These are phyloP conservation scores for Paraurostyla sp. DNA, from an alignment of 73 alveolate species.

Conservation along the genomic window DNA sequence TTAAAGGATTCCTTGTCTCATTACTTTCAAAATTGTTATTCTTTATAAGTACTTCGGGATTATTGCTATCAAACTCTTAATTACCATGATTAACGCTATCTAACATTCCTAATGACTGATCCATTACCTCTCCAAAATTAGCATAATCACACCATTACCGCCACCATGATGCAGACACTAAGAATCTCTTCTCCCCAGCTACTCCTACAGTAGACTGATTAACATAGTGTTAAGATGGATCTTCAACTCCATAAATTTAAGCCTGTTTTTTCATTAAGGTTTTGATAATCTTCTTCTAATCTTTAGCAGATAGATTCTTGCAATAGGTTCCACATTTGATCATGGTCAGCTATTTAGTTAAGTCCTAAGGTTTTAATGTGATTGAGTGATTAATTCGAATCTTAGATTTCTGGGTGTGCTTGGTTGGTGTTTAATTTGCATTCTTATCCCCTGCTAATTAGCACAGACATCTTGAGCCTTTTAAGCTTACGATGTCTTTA, in stretches of 20 bases:
- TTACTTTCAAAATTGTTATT: background rate
- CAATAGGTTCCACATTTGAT: slow-evolving; percentile 65
- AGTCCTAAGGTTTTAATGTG: no score
- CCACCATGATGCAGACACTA: slow-evolving; percentile 63
- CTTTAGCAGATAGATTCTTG: slow-evolving; percentile 45
- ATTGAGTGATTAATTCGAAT: no score
- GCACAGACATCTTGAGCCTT: no score
- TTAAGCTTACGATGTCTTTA: no score
- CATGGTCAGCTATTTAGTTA: no score
- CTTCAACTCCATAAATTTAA: background rate
- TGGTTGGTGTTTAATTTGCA: no score
- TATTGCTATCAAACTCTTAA: no score
- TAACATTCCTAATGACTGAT: background rate
- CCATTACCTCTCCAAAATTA: slow-evolving; percentile 47
- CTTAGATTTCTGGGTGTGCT: no score
- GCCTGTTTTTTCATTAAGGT: slow-evolving; percentile 23
- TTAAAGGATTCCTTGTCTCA: background rate
- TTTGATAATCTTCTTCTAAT: slow-evolving; percentile 10
- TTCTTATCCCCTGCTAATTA: no score
- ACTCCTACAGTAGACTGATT: slow-evolving; percentile 24
- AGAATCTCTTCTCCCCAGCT: slow-evolving; percentile 50
- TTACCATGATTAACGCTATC: no score
- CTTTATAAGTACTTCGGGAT: no score
- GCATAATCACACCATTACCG: slow-evolving; percentile 68
- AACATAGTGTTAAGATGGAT: background rate